phyloP scores from a whole-genome alignment of 352 stramenopile genomes.

The Phytopythium ostracodes region DNA sequence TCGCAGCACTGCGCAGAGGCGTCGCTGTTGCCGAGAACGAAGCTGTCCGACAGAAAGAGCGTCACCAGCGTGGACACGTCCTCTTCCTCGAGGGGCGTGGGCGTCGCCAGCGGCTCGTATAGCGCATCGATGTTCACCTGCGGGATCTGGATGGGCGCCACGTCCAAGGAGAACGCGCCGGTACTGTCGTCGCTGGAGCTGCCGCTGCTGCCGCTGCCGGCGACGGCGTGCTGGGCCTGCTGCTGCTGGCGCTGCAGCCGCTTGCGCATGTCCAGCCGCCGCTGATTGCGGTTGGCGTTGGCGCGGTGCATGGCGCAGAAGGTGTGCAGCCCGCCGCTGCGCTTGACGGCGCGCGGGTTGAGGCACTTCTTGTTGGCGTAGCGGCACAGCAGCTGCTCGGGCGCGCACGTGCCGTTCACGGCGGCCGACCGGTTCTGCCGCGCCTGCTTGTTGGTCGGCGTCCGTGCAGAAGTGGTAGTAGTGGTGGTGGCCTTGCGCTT shows the following conservation, averaged over 20 bases:
- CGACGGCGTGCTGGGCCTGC: conserved; percentile 16
- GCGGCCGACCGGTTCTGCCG: conserved; percentile 6
- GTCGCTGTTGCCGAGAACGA: conserved; percentile 6
- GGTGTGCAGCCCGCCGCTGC: conserved; percentile 52
- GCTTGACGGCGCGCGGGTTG: conserved; percentile 45
- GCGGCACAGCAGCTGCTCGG: conserved; percentile 40
- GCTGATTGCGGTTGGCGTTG: conserved; percentile 72
- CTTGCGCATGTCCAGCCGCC: conserved; percentile 49
- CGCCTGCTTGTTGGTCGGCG: conserved; percentile 10
- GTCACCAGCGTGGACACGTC: conserved; percentile 37
- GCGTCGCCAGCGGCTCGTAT: conserved; percentile 33
- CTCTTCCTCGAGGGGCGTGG: conserved; percentile 34
- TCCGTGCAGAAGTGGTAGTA: not conserved
- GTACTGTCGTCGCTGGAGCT: conserved; percentile 6
- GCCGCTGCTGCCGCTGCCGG: not conserved
- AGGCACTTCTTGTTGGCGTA: conserved; percentile 68
- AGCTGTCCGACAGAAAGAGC: conserved; percentile 23
- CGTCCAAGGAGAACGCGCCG: not conserved
- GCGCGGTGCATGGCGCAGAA: conserved; percentile 59
- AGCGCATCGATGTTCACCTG: conserved; percentile 9
- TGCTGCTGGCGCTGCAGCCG: conserved; percentile 26
- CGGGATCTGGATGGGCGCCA: conserved; percentile 2
- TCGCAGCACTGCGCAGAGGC: not conserved
- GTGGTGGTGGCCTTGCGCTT: conserved; percentile 9
- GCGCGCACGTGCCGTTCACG: conserved; percentile 30